These are phyloP conservation scores for Fusarium sp. DNA, from an alignment of 2,329 filamentous ascomycete genomes.

Conservation along the genomic window DNA sequence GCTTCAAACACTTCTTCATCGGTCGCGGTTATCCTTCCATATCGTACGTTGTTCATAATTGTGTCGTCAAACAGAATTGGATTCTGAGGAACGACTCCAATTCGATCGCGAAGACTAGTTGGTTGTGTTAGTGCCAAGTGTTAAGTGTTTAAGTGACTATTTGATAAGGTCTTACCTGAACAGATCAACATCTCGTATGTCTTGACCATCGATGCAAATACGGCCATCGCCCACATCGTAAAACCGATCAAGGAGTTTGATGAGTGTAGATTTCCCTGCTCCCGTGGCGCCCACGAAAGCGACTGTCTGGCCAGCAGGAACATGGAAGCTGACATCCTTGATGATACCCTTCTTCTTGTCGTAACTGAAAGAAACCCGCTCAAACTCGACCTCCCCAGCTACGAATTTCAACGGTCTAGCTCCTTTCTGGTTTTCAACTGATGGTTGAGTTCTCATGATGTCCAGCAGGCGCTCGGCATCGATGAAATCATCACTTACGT, in stretches of 20 bases:
- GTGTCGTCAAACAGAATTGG: slow-evolving; percentile 67
- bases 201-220: slow-evolving; percentile 65
- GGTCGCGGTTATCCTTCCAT: slow-evolving; percentile 62
- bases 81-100: slow-evolving; percentile 66
- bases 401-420: slow-evolving; percentile 60
- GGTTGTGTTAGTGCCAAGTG: slow-evolving; percentile 38
- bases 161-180: slow-evolving; percentile 49
- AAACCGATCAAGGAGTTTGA: slow-evolving; percentile 67
- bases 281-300: slow-evolving; percentile 70
- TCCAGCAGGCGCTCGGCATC: slow-evolving; percentile 66
- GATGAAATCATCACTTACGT: slow-evolving; percentile 65
- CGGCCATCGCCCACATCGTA: slow-evolving; percentile 64
- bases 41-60: slow-evolving; percentile 68
- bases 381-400: slow-evolving; percentile 64
- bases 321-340: slow-evolving; percentile 61
- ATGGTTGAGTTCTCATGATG: slow-evolving; percentile 67
- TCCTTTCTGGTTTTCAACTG: slow-evolving; percentile 61
- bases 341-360: slow-evolving; percentile 67
- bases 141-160: neutral
- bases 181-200: slow-evolving; percentile 64
- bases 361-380: slow-evolving; percentile 66
- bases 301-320: slow-evolving; percentile 62
- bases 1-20: slow-evolving; percentile 65
- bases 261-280: slow-evolving; percentile 66
- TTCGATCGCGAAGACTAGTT: slow-evolving; percentile 59